A percentile compares a stretch with the other conserved stretches of the same genome.
Evolutionary conservation across 1,139 yeast species (phyloP).

Genomic region (Blastobotrys elegans): DNA sequence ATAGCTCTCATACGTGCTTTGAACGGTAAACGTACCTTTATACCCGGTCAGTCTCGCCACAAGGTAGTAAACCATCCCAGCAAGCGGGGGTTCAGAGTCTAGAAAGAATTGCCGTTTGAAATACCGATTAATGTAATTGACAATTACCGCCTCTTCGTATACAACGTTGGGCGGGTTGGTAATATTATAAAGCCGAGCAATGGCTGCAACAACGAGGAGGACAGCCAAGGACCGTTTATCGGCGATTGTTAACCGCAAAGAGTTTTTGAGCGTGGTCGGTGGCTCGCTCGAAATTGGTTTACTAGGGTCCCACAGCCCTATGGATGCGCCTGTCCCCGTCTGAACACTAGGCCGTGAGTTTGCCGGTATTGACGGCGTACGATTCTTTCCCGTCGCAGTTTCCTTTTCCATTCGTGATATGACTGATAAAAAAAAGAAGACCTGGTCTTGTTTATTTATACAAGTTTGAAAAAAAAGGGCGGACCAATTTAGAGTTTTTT

Average conservation of each 20-base stretch:
- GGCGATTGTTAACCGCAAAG: not conserved
- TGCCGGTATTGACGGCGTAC: too few relatives aligned
- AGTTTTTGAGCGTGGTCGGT: conserved; percentile 1
- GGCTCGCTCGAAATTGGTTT: conserved; percentile 6
- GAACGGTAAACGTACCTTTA: conserved; percentile 36
- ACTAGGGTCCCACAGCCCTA: conserved; percentile 27
- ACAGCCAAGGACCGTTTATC: conserved; percentile 6
- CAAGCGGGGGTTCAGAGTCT: conserved; percentile 61
- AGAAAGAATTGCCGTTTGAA: conserved; percentile 49
- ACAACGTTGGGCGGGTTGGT: conserved; percentile 38
- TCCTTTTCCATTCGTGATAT: too few relatives aligned
- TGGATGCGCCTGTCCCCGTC: conserved; percentile 25
- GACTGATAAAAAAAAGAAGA: too few relatives aligned
- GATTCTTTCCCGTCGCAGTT: too few relatives aligned
- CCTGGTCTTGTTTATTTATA: too few relatives aligned
- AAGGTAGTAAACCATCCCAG: conserved; percentile 44
- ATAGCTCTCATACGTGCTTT: conserved; percentile 37
- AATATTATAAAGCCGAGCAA: conserved; percentile 20
- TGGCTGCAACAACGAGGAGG: conserved; percentile 5
- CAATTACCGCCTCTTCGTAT: conserved; percentile 54
- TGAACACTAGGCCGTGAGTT: conserved; percentile 1
- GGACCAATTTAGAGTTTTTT: too few relatives aligned
- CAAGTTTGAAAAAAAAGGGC: too few relatives aligned
- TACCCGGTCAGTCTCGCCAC: conserved; percentile 42
- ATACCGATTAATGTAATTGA: conserved; percentile 51